Evolutionary conservation across 441 rosid species (phyloP).

Genomic region (Erodium chrysanthum): DNA sequence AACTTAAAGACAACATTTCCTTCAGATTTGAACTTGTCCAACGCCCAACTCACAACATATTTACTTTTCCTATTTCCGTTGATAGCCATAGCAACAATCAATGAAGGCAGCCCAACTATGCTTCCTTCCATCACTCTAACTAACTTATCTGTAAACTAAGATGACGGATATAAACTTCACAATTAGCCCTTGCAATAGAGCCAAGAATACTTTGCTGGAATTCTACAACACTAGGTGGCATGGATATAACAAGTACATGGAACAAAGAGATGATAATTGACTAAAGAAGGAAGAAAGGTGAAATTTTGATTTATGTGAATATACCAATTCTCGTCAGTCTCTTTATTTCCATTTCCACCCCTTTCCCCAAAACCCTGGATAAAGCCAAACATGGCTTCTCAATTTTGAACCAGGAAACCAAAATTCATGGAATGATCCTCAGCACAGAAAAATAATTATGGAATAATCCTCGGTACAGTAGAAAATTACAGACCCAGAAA

Average conservation of each 20-base stretch:
- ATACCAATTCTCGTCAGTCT: not conserved
- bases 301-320: not conserved
- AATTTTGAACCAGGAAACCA: slow-evolving; percentile 5
- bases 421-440: not conserved
- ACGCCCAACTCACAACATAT: slow-evolving; percentile 55
- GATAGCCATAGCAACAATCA: slow-evolving; percentile 49
- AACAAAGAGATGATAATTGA: not conserved
- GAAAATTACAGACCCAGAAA: not conserved
- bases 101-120: slow-evolving; percentile 21
- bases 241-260: not conserved
- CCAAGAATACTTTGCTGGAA: not conserved
- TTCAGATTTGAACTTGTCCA: slow-evolving; percentile 54
- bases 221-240: too few relatives aligned
- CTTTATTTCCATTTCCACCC: not conserved
- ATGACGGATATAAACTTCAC: not conserved
- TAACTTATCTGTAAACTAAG: slow-evolving; percentile 3
- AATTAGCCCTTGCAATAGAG: not conserved
- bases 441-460: not conserved
- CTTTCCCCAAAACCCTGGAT: not conserved
- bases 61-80: slow-evolving; percentile 54
- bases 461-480: not conserved
- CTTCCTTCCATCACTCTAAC: slow-evolving; percentile 25
- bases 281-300: not conserved
- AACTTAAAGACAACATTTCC: slow-evolving; percentile 44
- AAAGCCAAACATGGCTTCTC: not conserved